phyloP scores from a whole-genome alignment of 768 basidiomycete species.

The Pleurotus platypus region DNA sequence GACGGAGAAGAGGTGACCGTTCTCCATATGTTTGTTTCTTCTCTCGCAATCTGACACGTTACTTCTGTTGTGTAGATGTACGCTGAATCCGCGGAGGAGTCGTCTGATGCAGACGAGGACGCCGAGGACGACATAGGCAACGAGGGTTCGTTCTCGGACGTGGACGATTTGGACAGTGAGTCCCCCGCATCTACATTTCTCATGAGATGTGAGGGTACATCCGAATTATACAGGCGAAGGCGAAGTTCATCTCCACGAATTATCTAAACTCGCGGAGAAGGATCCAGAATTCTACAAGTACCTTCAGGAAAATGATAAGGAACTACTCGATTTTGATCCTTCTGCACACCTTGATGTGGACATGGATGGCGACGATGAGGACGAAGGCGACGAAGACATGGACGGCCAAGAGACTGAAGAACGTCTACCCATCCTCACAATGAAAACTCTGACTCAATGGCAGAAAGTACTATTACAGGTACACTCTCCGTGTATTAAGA shows the following conservation, averaged over 20 bases:
- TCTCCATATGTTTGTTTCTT: neutral
- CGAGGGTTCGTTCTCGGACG: conserved; percentile 67
- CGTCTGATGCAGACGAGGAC: conserved; percentile 32
- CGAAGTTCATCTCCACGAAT: conserved; percentile 69
- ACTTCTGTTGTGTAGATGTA: conserved; percentile 1
- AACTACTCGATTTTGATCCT: conserved; percentile 78
- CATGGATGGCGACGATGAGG: conserved; percentile 37
- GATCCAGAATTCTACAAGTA: conserved; percentile 99
- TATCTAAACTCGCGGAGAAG: conserved; percentile 87
- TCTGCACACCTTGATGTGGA: conserved; percentile 20
- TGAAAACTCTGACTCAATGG: conserved; percentile 73
- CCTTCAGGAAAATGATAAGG: conserved; percentile 91
- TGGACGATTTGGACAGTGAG: conserved; percentile 75
- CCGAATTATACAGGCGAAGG: conserved; percentile 54
- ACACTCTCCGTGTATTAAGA: neutral
- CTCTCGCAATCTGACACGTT: conserved; percentile 3
- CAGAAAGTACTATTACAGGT: conserved; percentile 88
- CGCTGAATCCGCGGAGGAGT: conserved; percentile 13
- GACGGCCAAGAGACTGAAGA: conserved; percentile 45
- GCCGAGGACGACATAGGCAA: conserved; percentile 46
- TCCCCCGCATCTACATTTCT: conserved; percentile 1
- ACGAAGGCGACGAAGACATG: conserved; percentile 41
- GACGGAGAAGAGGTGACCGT: conserved; percentile 20
- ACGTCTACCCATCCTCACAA: conserved; percentile 59
- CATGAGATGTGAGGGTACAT: too few relatives aligned